phyloP scores from a whole-genome alignment of 208 protist genomes.

The Tetramitus jugosus region DNA sequence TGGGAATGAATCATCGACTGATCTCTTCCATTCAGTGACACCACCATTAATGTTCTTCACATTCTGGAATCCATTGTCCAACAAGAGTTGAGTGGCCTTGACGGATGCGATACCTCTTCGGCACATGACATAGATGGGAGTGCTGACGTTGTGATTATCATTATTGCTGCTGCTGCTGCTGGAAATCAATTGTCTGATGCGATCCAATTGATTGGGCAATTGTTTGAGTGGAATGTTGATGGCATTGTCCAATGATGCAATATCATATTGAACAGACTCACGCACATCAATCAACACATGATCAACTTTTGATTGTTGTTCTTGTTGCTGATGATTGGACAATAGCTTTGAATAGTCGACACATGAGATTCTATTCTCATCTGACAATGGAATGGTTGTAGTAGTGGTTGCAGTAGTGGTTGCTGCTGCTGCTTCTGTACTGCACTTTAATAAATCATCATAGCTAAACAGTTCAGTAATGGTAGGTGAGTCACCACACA shows the following conservation, averaged over 20 bases:
- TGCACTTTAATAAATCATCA: no score
- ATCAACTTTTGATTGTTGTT: neutral
- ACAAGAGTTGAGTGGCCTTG: neutral
- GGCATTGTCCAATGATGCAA: neutral
- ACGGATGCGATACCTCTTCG: constrained; percentile 13
- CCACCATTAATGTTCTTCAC: constrained; percentile 28
- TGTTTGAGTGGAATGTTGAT: constrained; percentile 12
- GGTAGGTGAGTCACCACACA: constrained; percentile 45
- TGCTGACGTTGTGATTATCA: neutral
- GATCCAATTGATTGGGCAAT: neutral
- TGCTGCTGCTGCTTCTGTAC: neutral
- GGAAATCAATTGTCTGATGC: neutral
- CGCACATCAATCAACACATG: constrained; percentile 14
- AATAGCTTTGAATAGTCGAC: neutral
- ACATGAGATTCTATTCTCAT: constrained; percentile 7
- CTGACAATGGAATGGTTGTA: neutral
- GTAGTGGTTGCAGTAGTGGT: neutral
- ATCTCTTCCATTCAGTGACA: neutral
- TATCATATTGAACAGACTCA: constrained; percentile 19
- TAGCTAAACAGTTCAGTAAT: neutral
- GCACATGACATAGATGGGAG: constrained; percentile 22
- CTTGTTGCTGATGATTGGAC: no score
- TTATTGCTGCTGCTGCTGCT: neutral
- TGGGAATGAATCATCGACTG: constrained; percentile 5
- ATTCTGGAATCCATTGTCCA: neutral